Evolutionary conservation across 768 basidiomycete species (phyloP).

Genomic region (Obba rivulosa): DNA sequence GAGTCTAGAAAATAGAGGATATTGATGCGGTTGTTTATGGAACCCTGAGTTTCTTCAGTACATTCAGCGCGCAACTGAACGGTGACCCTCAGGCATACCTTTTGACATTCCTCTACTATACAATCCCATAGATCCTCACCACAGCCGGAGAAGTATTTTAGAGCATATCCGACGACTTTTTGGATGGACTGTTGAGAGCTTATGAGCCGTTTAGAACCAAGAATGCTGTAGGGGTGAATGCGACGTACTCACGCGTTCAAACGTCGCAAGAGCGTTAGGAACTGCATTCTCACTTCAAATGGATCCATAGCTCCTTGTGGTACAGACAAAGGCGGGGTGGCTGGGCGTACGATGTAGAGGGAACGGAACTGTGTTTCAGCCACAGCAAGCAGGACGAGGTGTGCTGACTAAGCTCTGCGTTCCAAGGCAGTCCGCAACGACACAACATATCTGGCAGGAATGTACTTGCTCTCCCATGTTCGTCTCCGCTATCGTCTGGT

Average conservation of each 20-base stretch:
- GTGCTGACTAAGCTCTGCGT: too few species aligned
- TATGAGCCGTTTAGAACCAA: conserved; percentile 21
- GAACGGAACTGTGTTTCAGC: too few species aligned
- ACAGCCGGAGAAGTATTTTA: conserved; percentile 79
- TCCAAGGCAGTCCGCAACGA: too few species aligned
- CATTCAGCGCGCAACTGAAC: not conserved
- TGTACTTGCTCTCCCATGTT: too few species aligned
- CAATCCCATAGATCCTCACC: conserved; percentile 96
- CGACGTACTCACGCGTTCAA: conserved; percentile 55
- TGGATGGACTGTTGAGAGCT: conserved; percentile 87
- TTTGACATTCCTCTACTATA: conserved; percentile 84
- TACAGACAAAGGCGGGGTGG: not conserved
- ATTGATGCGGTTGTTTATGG: conserved; percentile 89
- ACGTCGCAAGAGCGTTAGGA: conserved; percentile 53
- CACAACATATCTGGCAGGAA: too few species aligned
- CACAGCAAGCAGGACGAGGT: too few species aligned
- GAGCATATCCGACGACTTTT: conserved; percentile 78
- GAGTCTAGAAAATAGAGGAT: conserved; percentile 89
- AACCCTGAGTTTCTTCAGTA: conserved; percentile 36
- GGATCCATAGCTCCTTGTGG: conserved; percentile 62
- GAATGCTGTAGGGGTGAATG: not conserved
- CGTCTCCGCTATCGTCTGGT: too few species aligned
- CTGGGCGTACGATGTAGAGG: too few species aligned
- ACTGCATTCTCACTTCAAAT: conserved; percentile 72
- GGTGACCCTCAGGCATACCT: conserved; percentile 40